A percentile compares a stretch with the other conserved stretches of the same genome.
Evolutionary conservation across 129 eudicot species (phyloP).

Genomic region (Glebionis coronaria): DNA sequence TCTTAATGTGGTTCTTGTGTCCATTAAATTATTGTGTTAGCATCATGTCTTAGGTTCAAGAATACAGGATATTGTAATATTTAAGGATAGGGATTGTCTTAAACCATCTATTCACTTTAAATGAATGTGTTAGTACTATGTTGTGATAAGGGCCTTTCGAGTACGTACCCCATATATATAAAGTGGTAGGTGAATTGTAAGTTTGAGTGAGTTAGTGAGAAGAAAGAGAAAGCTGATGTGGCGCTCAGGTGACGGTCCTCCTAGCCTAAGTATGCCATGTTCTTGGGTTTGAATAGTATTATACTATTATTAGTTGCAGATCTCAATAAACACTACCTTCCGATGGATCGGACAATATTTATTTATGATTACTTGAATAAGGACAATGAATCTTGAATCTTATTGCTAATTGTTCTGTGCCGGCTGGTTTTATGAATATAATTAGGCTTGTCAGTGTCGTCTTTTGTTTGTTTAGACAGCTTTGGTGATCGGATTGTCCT

Average conservation of each 20-base stretch:
- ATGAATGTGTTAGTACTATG: no score
- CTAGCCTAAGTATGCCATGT: background rate
- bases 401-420: constrained; percentile 21
- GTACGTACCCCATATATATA: background rate
- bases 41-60: background rate
- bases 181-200: background rate
- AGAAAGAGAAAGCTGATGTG: no score
- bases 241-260: no score
- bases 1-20: constrained; percentile 10
- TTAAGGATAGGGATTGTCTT: background rate
- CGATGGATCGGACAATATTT: constrained; percentile 24
- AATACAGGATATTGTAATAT: background rate
- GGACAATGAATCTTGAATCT: constrained; percentile 32
- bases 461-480: constrained; percentile 19
- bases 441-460: background rate
- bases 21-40: background rate
- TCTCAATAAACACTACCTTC: constrained; percentile 27
- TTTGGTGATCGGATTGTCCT: background rate
- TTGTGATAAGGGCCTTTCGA: no score
- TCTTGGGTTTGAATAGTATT: constrained; percentile 18
- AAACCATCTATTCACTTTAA: background rate
- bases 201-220: no score
- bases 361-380: constrained; percentile 3
- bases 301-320: constrained; percentile 17
- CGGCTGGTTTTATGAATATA: constrained; percentile 21